Conservation (phyloP, 495 filamentous ascomycete species). For the Talaromyces trachyspermus region DNA sequence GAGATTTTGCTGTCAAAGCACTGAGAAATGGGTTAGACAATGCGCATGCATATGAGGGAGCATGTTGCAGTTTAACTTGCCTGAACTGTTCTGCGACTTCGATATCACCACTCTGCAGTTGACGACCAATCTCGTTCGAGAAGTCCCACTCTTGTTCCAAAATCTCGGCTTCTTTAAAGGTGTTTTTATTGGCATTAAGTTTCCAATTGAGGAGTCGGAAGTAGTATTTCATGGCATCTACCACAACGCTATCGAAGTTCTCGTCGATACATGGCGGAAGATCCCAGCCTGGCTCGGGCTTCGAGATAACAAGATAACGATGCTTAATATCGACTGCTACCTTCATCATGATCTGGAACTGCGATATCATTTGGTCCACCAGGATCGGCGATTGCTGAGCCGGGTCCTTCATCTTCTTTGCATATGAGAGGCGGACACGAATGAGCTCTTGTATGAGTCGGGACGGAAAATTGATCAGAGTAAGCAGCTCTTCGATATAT, state of each 20-base stretch:
- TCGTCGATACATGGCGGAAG: constrained; percentile 94
- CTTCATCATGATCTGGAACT: constrained; percentile 88
- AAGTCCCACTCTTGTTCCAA: constrained; percentile 97
- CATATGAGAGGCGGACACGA: constrained; percentile 82
- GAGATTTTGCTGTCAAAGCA: constrained; percentile 82
- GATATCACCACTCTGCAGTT: constrained; percentile 84
- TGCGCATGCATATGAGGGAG: constrained; percentile 4
- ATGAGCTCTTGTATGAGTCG: constrained; percentile 96
- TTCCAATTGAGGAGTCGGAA: constrained; percentile 98
- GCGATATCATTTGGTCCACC: constrained; percentile 92
- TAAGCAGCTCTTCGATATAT: constrained; percentile 93
- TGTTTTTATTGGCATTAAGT: constrained; percentile 93
- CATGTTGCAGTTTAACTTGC: constrained; percentile 18
- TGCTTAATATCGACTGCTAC: constrained; percentile 89
- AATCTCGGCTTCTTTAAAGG: constrained; percentile 97
- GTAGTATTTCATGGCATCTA: constrained; percentile 94
- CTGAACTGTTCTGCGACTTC: constrained; percentile 99
- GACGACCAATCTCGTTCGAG: constrained; percentile 81
- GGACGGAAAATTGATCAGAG: constrained; percentile 93
- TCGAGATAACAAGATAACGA: constrained; percentile 73
- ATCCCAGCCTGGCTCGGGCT: constrained; percentile 90
- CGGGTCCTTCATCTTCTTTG: constrained; percentile 87
- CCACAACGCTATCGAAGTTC: constrained; percentile 87
- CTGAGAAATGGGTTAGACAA: constrained; percentile 31
- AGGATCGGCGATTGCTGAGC: constrained; percentile 81